A percentile compares a stretch with the other conserved stretches of the same genome.
Evolutionary conservation across 179 eudicot genomes (phyloP).

Genomic region (Camellia oleifera): DNA sequence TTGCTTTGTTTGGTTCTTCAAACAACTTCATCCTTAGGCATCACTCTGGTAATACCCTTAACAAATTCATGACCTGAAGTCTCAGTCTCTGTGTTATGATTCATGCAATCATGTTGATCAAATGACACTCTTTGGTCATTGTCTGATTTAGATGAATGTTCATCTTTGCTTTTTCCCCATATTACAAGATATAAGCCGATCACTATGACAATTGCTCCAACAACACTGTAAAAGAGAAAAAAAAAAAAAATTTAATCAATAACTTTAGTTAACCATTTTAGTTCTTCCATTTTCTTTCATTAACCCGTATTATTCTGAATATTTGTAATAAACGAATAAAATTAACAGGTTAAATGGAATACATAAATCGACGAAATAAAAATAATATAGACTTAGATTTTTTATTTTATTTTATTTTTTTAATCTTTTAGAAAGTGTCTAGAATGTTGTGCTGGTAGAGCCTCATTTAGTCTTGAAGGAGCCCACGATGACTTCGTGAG

Average conservation of each 20-base stretch:
- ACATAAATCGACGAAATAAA: too few species aligned
- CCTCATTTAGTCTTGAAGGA: not conserved
- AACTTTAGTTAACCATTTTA: not conserved
- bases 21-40: slow-evolving; percentile 6
- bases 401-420: too few species aligned
- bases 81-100: not conserved
- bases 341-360: too few species aligned
- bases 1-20: not conserved
- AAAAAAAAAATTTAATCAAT: not conserved
- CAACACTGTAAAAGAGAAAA: slow-evolving; percentile 28
- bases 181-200: slow-evolving; percentile 42
- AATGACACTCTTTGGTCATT: not conserved
- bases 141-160: slow-evolving; percentile 2
- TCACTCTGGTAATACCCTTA: not conserved
- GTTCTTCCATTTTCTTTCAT: not conserved
- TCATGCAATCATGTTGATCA: not conserved
- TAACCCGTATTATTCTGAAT: too few species aligned
- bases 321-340: too few species aligned
- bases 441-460: too few species aligned
- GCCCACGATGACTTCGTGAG: not conserved
- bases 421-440: too few species aligned
- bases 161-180: slow-evolving; percentile 55
- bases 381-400: too few species aligned
- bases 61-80: not conserved
- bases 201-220: slow-evolving; percentile 48